phyloP scores from a whole-genome alignment of 345 rosid genomes.

The Schrenkiella parvula region DNA sequence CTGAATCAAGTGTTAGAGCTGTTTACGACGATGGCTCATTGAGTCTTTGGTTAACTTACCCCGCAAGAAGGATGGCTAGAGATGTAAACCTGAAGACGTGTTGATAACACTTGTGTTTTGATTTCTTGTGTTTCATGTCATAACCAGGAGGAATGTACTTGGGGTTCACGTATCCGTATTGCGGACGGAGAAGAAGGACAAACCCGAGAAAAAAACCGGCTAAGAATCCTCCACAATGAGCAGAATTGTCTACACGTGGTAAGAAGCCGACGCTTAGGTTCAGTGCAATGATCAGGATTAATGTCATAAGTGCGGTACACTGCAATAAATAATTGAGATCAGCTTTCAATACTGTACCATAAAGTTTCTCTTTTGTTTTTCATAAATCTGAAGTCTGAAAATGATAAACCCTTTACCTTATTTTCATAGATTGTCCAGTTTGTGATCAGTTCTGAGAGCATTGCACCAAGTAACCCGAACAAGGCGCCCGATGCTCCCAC shows the following conservation, averaged over 20 bases:
- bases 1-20: neutral
- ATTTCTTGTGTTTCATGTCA: constrained; percentile 48
- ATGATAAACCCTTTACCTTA: constrained; percentile 46
- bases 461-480: constrained; percentile 93
- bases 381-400: neutral
- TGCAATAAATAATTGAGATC: constrained; percentile 28
- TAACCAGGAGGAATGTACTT: constrained; percentile 65
- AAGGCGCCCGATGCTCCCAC: constrained; percentile 97
- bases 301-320: constrained; percentile 65
- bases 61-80: constrained; percentile 44
- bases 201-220: constrained; percentile 84
- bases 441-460: constrained; percentile 90
- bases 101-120: constrained; percentile 69
- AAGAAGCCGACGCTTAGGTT: constrained; percentile 75
- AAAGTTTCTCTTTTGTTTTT: neutral
- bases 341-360: neutral
- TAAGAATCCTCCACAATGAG: constrained; percentile 87
- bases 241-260: constrained; percentile 85
- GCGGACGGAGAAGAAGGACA: constrained; percentile 80
- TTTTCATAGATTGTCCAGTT: constrained; percentile 88
- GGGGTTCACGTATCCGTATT: constrained; percentile 66
- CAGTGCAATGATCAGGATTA: constrained; percentile 57
- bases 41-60: constrained; percentile 45
- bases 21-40: neutral
- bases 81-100: constrained; percentile 44